Conservation (phyloP, 2,329 filamentous ascomycete species). For the Nothophaeocryptopus gaeumannii region DNA sequence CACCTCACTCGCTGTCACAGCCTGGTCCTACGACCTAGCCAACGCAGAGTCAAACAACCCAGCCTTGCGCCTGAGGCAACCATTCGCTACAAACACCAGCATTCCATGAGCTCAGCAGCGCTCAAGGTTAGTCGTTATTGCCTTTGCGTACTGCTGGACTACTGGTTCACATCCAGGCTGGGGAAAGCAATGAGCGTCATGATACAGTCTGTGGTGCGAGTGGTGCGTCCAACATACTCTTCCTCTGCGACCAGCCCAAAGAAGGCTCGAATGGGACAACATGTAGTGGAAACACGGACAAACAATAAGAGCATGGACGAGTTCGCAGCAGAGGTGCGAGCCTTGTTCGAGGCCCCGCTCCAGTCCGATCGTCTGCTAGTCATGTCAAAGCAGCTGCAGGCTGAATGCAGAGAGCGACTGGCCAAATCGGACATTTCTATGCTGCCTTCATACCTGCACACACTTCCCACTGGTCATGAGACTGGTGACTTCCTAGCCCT, state of each 20-base stretch:
- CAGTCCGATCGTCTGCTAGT: constrained; percentile 40
- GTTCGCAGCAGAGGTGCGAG: constrained; percentile 44
- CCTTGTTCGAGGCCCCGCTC: constrained; percentile 45
- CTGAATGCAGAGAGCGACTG: constrained; percentile 55
- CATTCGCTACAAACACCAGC: no score
- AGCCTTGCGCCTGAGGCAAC: no score
- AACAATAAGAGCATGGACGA: constrained; percentile 49
- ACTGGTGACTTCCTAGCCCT: constrained; percentile 60
- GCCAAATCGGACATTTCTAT: constrained; percentile 59
- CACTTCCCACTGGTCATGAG: constrained; percentile 59
- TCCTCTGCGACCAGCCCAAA: constrained; percentile 20
- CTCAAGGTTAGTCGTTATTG: constrained; percentile 20
- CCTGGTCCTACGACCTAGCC: no score
- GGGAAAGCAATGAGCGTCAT: constrained; percentile 27
- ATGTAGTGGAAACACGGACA: constrained; percentile 37
- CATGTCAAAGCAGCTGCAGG: constrained; percentile 46
- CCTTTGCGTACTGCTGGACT: constrained; percentile 21
- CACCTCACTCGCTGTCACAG: no score
- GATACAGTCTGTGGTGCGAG: constrained; percentile 25
- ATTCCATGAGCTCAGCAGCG: constrained; percentile 22
- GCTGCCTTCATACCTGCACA: constrained; percentile 64
- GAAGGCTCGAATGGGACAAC: constrained; percentile 29
- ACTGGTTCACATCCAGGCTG: constrained; percentile 23
- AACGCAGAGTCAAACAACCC: no score
- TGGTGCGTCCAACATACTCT: constrained; percentile 16